These are phyloP conservation scores for Malus hybrid DNA, from an alignment of 331 rosid genomes.

Conservation along the genomic window DNA sequence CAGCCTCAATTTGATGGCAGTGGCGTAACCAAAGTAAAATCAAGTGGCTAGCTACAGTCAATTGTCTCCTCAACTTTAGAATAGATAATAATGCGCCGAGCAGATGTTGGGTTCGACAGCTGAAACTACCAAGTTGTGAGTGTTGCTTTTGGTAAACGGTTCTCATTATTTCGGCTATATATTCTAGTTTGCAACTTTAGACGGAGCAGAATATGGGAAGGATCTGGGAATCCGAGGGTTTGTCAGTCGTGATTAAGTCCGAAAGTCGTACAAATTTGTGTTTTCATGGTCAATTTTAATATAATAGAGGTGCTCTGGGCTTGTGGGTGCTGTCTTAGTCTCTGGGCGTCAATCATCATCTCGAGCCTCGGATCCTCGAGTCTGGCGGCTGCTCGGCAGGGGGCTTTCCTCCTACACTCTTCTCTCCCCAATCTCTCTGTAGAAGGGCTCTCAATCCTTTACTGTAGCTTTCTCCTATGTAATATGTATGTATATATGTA, in stretches of 20 bases:
- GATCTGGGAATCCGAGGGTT: not conserved
- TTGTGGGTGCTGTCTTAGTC: not conserved
- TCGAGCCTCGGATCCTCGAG: not conserved
- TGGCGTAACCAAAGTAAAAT: too few species aligned
- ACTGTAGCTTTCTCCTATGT: too few species aligned
- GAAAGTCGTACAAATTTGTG: not conserved
- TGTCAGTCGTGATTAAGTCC: not conserved
- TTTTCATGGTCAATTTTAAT: not conserved
- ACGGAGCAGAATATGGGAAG: not conserved
- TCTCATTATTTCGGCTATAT: not conserved
- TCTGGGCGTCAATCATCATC: not conserved
- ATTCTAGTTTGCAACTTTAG: not conserved
- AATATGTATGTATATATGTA: not conserved
- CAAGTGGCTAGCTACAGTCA: too few species aligned
- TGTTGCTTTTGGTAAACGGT: not conserved
- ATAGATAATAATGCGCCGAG: not conserved
- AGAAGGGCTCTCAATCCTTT: not conserved
- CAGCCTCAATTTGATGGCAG: too few species aligned
- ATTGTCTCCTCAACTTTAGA: too few species aligned
- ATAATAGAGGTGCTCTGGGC: not conserved
- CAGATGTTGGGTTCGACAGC: not conserved
- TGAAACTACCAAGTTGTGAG: not conserved
- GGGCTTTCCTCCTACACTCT: not conserved
- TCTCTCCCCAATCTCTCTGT: not conserved
- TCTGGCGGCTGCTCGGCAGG: not conserved